Percentiles rank a stretch among this genome's conserved stretches.
phyloP scores from a whole-genome alignment of 164 flowering plant genomes.

The Amborella trichopoda region DNA sequence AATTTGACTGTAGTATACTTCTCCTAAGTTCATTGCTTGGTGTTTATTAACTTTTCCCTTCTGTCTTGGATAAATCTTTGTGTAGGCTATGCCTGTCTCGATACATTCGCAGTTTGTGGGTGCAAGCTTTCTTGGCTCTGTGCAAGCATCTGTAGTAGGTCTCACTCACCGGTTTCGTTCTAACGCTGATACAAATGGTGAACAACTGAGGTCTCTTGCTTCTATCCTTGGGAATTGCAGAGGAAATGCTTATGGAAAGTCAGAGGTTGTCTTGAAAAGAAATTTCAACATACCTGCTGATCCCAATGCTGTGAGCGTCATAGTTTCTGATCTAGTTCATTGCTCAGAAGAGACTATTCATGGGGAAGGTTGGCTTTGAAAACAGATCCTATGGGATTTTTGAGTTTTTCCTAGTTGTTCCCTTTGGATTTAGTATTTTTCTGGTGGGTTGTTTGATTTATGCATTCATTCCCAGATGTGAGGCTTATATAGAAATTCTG shows the following conservation, averaged over 20 bases:
- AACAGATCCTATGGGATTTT: no score
- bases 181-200: slow-evolving; percentile 55
- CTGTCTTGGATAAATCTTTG: slow-evolving; percentile 16
- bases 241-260: slow-evolving; percentile 42
- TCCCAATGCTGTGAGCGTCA: slow-evolving; percentile 67
- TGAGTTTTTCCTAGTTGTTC: neutral
- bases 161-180: slow-evolving; percentile 57
- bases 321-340: slow-evolving; percentile 44
- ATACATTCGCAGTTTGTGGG: neutral
- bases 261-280: slow-evolving; percentile 60
- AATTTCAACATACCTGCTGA: slow-evolving; percentile 55
- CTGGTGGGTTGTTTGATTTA: no score
- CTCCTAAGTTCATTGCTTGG: no score
- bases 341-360: slow-evolving; percentile 41
- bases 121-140: slow-evolving; percentile 29
- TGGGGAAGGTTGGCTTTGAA: neutral
- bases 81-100: neutral
- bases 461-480: no score
- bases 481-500: no score
- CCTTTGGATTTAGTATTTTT: neutral
- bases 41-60: neutral
- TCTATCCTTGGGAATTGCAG: slow-evolving; percentile 34
- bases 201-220: slow-evolving; percentile 57
- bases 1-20: no score
- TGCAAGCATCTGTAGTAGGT: slow-evolving; percentile 81